Base-by-base conservation (phyloP, 2,329 filamentous ascomycete species). In the Zasmidium cellare region DNA sequence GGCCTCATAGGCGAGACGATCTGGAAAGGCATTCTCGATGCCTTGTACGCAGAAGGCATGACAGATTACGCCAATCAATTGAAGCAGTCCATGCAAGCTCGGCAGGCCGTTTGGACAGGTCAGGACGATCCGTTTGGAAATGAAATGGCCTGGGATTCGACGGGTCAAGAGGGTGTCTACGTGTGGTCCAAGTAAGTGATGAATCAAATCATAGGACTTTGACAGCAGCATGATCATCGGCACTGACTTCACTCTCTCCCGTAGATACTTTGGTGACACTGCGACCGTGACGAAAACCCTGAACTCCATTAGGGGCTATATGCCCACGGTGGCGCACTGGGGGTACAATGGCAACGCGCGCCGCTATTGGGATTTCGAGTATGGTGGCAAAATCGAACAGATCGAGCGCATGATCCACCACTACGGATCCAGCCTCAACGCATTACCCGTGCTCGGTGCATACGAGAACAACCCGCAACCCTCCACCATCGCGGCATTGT, bases 131-230 rank as follows among this genome's bases (percentile, higher is more conserved):
- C 84, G 0, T 87, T 80, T 59, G 84, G 83, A 0, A 84, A 81
- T 51, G 84, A 86, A 67, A 83, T 84, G 81, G 79, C 83, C 0
- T 87, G 84, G 84, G 84, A 87, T 57, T 84, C 80, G 0, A 86
- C 84, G 0, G 83, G 82, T 0, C 83, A 87, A 60, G 84, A 87
- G 66, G 83, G 83, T 0, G 81, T 86, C 0, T 86, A 84, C 58
- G 82, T 83, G 58, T 66, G 56, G 63, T 56, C 57, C 7, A 65
- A 58, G 56, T 58, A 41, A 41, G 35, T 41, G n/a, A n/a, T 14
- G n/a, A 6, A 41, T 18, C n/a, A n/a, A n/a, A n/a, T n/a, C n/a
- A n/a, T n/a, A n/a, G n/a, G n/a, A n/a, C n/a, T n/a, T n/a, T n/a
- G n/a, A n/a, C n/a, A n/a, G n/a, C n/a, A 9, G 6, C 7, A 16